Base-by-base conservation (phyloP, 805 yeast species). In the Isabelozyma pseudorhagii region DNA sequence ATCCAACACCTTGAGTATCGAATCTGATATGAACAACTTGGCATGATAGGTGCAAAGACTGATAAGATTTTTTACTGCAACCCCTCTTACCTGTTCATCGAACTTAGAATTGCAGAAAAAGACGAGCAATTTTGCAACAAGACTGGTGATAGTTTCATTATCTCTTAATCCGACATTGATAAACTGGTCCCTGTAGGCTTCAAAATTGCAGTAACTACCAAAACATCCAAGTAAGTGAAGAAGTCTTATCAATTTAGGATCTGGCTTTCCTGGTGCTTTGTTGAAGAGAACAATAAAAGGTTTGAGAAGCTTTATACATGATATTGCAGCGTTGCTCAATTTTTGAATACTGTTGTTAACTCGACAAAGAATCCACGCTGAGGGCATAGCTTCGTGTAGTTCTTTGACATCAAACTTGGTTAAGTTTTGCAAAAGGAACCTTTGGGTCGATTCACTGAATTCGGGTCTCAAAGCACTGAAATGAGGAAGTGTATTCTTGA, bases 381-480 rank as follows among this genome's bases (percentile, higher is more conserved):
- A 75, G 1, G 91, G 90, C 63, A 89, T 78, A 0, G 93, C 96
- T 58, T 84, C 84, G n/a, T 80, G 80, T 8, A 89, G 64, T 55
- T 88, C 94, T 50, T 63, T 72, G 0, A 77, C 74, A 46, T 75
- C 79, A 66, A 85, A 79, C 52, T 80, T 84, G 2, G 92, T 84
- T 31, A 89, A 63, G 31, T 80, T 68, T 34, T 71, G 70, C 52
- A 87, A 60, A n/a, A 89, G 57, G 2, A 80, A 72, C 0, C 72
- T 58, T 59, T 82, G 85, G 13, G 84, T 73, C 8, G 74, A 77
- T 18, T 63, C 53, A 27, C 82, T 57, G 56, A 83, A 85, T 3
- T 70, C 74, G 0, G 79, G 75, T 44, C 84, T 77, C 43, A 87
- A 67, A 5, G 78, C 66, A 0, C 61, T 56, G 8, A 74, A 60